phyloP scores from a whole-genome alignment of 805 yeast genomes.

The Nakazawaea wyomingensis region DNA sequence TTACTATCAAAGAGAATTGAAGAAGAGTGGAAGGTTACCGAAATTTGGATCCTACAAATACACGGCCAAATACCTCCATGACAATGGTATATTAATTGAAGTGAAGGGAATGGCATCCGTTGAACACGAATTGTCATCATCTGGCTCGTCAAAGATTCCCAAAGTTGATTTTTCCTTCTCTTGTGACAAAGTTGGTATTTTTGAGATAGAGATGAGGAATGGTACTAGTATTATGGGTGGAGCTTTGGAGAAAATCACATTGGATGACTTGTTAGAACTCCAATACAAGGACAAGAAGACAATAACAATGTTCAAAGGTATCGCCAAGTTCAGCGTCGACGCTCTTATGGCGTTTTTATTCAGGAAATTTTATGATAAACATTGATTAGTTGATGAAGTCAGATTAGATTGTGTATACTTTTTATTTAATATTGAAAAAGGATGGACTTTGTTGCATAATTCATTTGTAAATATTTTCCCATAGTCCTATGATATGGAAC shows the following conservation, averaged over 20 bases:
- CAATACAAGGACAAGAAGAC: conserved; percentile 64
- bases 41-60: conserved; percentile 75
- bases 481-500: no score
- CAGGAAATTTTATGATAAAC: conserved; percentile 64
- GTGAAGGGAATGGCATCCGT: conserved; percentile 42
- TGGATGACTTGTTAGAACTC: conserved; percentile 65
- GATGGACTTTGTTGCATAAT: no score
- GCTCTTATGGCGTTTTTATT: conserved; percentile 65
- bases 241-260: conserved; percentile 49
- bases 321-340: conserved; percentile 65
- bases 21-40: conserved; percentile 61
- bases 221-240: conserved; percentile 66
- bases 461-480: no score
- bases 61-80: conserved; percentile 68
- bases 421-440: no score
- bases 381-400: no score
- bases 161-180: conserved; percentile 71
- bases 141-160: conserved; percentile 45
- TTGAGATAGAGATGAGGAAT: conserved; percentile 68
- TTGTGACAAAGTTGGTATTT: conserved; percentile 68
- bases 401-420: no score
- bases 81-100: conserved; percentile 61
- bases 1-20: conserved; percentile 67
- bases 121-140: conserved; percentile 7
- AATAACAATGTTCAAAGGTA: conserved; percentile 58